Evolutionary conservation across 73 alveolate genomes (phyloP), one percentile per base, ranked within the genome.

Genomic region (Paramecium pentaurelia): DNA sequence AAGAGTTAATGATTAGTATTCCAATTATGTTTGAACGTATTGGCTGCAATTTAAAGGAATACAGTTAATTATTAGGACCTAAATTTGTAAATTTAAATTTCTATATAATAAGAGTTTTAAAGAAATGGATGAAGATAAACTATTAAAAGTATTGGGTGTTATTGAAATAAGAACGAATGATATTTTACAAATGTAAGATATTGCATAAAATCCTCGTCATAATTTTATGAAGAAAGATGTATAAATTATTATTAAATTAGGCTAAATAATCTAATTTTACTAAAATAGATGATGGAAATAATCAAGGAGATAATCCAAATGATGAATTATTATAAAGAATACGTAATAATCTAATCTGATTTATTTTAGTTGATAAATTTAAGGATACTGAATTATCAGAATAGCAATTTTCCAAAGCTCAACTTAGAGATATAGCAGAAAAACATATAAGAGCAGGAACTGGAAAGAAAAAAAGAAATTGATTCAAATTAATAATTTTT

Each of bases 41-140:
- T 18, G 90, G 71, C 8, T 77, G 90, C 32, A 77, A 77, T 38
- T 32, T 28, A 77, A 77, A 77, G 18, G 90, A 77, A 38, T 77
- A 77, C 49, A 25, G 42, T 38, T 42, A 38, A 38, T 38, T 77
- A 38, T 18, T 77, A 38, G 90, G 90, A 77, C 58, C 51, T 34
- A 71, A 71, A 34, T 71, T 71, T 71, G 86, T 71, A 71, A 71
- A 28, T 12, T 71, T 34, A 10, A 18, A 71, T 37, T 71, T 27
- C 77, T 71, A 34, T 77, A 22, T n/a, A 77, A 18, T 42, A 28
- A 38, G 68, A 38, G 71, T 38, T 77, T 77, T 77, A 38, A 45
- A 77, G 90, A 77, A 28, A 77, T 77, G 90, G 90, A 77, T 77
- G 90, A 77, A 42, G 90, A 77, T 77, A 77, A 77, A 77, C 18